Evolutionary conservation across 2,329 filamentous ascomycete genomes (phyloP).

Genomic region (Tympanopsis confertula): DNA sequence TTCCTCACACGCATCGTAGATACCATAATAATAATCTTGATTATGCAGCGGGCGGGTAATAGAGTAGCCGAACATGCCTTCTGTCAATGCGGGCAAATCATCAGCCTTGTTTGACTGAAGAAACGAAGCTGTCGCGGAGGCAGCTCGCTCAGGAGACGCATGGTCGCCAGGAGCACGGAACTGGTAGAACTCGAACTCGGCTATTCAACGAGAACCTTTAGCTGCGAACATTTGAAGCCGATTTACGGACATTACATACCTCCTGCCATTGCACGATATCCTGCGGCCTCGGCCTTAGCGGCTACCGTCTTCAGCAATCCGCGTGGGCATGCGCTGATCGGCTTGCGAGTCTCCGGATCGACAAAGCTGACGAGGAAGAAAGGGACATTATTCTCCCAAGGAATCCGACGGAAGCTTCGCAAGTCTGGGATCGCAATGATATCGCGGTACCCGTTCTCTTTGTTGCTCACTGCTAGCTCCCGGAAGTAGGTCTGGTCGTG

Average conservation of each 20-base stretch:
- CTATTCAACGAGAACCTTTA: conserved; percentile 27
- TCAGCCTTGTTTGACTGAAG: conserved; percentile 62
- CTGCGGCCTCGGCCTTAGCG: conserved; percentile 53
- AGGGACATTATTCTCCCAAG: conserved; percentile 78
- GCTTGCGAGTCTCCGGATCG: conserved; percentile 64
- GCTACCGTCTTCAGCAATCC: conserved; percentile 60
- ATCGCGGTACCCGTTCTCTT: conserved; percentile 80
- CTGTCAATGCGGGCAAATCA: conserved; percentile 67
- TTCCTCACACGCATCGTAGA: conserved; percentile 68
- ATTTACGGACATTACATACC: conserved; percentile 39
- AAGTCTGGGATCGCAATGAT: conserved; percentile 74
- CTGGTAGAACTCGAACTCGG: conserved; percentile 92
- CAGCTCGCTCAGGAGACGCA: conserved; percentile 40
- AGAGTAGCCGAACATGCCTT: conserved; percentile 94
- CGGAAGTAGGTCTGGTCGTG: conserved; percentile 81
- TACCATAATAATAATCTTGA: conserved; percentile 81
- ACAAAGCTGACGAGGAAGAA: conserved; percentile 77
- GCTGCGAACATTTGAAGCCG: not conserved
- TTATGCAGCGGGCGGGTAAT: conserved; percentile 79
- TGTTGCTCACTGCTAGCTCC: conserved; percentile 79
- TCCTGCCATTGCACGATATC: conserved; percentile 80
- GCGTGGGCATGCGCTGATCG: conserved; percentile 68
- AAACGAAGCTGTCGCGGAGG: conserved; percentile 62
- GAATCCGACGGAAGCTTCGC: conserved; percentile 67
- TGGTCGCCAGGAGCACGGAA: conserved; percentile 56